A percentile compares a stretch with the other conserved stretches of the same genome.
Conservation (phyloP, 2,329 filamentous ascomycete species). For the Fusarium albidum region DNA sequence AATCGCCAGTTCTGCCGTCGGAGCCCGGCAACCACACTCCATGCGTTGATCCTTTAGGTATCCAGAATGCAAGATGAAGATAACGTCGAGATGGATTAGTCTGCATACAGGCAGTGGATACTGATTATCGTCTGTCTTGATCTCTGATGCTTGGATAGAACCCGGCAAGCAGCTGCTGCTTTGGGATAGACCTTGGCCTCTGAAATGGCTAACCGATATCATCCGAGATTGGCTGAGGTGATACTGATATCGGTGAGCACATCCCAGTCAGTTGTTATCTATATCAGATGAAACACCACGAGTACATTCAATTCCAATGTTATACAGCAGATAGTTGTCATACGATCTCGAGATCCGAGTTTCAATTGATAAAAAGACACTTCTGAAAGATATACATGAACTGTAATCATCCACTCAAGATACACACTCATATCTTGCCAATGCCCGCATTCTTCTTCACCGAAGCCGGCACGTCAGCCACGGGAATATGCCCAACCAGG, state of each 20-base stretch:
- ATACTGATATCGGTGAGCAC: no score
- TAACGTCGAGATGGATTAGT: no score
- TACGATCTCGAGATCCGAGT: no score
- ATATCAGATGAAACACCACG: no score
- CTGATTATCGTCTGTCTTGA: not conserved
- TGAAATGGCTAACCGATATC: no score
- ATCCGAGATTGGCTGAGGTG: no score
- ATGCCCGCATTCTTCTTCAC: conserved; percentile 18
- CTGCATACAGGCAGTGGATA: not conserved
- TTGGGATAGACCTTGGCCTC: no score
- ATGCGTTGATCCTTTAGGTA: not conserved
- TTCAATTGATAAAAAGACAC: no score
- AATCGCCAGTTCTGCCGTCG: conserved; percentile 1
- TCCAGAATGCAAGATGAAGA: no score
- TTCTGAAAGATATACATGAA: not conserved
- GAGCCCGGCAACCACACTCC: conserved; percentile 1
- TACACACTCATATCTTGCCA: conserved; percentile 13
- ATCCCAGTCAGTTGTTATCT: no score
- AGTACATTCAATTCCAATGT: no score
- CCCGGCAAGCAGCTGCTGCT: not conserved
- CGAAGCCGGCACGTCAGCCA: conserved; percentile 14
- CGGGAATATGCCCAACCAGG: conserved; percentile 15
- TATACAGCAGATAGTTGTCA: no score
- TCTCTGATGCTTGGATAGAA: not conserved
- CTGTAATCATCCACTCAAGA: not conserved